Percentiles rank a stretch among this genome's conserved stretches.
Conservation (phyloP, 2,329 filamentous ascomycete genomes). For the Pestalotiopsis sp. region DNA sequence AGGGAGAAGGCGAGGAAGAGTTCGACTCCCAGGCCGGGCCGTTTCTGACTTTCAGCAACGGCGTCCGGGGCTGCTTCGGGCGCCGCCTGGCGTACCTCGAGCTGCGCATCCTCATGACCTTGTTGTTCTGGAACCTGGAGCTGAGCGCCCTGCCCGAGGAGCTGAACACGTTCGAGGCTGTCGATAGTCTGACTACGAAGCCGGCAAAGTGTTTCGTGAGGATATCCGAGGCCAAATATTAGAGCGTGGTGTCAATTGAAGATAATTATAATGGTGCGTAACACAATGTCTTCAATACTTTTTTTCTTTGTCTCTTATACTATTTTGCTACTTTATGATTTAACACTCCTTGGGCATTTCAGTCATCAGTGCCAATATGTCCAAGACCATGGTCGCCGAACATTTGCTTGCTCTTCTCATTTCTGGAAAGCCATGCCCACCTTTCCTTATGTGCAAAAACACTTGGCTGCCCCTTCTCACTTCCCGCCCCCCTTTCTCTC, state of each 20-base stretch:
- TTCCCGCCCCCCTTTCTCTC: too few relatives aligned
- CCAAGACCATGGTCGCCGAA: too few relatives aligned
- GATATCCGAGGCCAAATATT: constrained; percentile 12
- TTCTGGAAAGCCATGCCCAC: too few relatives aligned
- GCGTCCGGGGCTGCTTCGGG: constrained; percentile 18
- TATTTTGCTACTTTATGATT: background rate
- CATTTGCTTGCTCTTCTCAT: too few relatives aligned
- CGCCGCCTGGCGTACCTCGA: constrained; percentile 29
- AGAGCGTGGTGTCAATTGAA: background rate
- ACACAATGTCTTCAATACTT: background rate
- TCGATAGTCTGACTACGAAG: constrained; percentile 21
- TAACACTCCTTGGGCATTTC: too few relatives aligned
- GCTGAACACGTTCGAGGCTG: constrained; percentile 21
- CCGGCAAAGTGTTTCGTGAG: constrained; percentile 21
- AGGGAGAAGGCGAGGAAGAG: background rate
- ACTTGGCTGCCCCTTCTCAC: too few relatives aligned
- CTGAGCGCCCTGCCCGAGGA: constrained; percentile 18
- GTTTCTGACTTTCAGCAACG: constrained; percentile 16
- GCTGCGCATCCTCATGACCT: constrained; percentile 28
- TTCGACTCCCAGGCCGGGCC: constrained; percentile 19
- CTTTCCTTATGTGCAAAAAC: too few relatives aligned
- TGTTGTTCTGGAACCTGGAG: constrained; percentile 33
- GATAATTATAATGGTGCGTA: too few relatives aligned
- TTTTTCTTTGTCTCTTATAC: background rate
- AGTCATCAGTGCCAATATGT: too few relatives aligned